Base-by-base conservation (phyloP, 2,329 filamentous ascomycete genomes). In the Mollisia scopiformis region DNA sequence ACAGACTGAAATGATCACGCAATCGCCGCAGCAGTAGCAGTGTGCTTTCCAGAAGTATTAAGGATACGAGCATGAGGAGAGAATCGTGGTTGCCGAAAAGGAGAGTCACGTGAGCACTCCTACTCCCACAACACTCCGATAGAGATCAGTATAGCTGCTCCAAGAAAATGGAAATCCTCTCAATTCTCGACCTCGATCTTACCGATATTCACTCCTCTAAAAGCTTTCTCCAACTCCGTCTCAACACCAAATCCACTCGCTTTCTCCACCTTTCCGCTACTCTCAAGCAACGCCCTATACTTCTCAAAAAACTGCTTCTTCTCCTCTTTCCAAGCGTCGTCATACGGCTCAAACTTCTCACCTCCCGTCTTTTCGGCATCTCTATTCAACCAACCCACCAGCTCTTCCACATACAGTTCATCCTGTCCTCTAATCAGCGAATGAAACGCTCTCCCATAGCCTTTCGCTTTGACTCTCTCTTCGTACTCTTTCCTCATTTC, bases 381-480 rank as follows among this genome's bases (percentile, higher is more conserved):
- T 8, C 7, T 28, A 51, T 69, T 69, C 19, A 69, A 31, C 68
- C 68, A 70, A 1, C 25, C 61, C 2, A 69, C 33, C 14, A 71
- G 28, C 14, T 61, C 64, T 11, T 62, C 57, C 3, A 68, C 67
- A 63, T 70, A 71, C 6, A 62, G 57, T 5, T 58, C 57, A 30
- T 71, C 65, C 13, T 63, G 51, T 23, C 58, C 61, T n/a, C n/a
- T 28, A 41, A 55, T 76, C 51, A 83, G 63, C 31, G 75, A 78
- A 68, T 82, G 80, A 56, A 82, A 80, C 1, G 64, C 67, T 53
- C 80, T 64, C 13, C 65, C 67, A 5, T 52, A 60, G 2, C 62
- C 55, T 4, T 81, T 63, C 8, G 72, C 69, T 16, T 71, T 66
- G 1, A 66, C 39, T 58, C 80, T 81, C 58, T 81, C 78, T 0